A percentile compares a stretch with the other conserved stretches of the same genome.
Conservation (phyloP, 2,329 filamentous ascomycete species). For the Didymella keratinophila region DNA sequence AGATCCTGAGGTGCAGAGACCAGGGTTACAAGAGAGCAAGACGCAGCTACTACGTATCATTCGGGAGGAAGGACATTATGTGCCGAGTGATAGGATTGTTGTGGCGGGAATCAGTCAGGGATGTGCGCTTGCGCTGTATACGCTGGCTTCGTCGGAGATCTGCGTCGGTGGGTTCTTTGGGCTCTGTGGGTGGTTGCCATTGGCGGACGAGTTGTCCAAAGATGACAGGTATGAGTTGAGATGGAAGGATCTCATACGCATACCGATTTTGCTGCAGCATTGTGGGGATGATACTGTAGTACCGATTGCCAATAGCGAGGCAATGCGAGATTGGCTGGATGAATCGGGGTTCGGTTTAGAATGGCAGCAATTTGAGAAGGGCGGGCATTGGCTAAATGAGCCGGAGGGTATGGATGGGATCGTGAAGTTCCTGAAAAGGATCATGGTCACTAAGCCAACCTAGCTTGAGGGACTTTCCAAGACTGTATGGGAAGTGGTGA, state of each 20-base stretch:
- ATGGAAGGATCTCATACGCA: background rate
- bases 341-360: constrained; percentile 48
- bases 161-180: constrained; percentile 31
- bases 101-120: constrained; percentile 39
- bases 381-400: constrained; percentile 59
- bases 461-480: background rate
- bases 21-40: constrained; percentile 54
- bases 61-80: constrained; percentile 23
- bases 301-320: constrained; percentile 45
- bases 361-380: constrained; percentile 51
- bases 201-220: constrained; percentile 12
- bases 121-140: constrained; percentile 29
- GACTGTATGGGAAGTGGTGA: no score
- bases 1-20: constrained; percentile 54
- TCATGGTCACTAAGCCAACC: background rate
- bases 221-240: background rate
- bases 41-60: constrained; percentile 35
- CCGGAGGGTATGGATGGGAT: constrained; percentile 60
- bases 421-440: constrained; percentile 21
- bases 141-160: constrained; percentile 10
- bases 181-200: constrained; percentile 35
- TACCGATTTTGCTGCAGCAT: constrained; percentile 59
- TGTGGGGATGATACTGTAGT: constrained; percentile 53
- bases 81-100: constrained; percentile 21
- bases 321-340: constrained; percentile 47